Base-by-base conservation (phyloP, 441 rosid species). In the Syzygium malaccense region DNA sequence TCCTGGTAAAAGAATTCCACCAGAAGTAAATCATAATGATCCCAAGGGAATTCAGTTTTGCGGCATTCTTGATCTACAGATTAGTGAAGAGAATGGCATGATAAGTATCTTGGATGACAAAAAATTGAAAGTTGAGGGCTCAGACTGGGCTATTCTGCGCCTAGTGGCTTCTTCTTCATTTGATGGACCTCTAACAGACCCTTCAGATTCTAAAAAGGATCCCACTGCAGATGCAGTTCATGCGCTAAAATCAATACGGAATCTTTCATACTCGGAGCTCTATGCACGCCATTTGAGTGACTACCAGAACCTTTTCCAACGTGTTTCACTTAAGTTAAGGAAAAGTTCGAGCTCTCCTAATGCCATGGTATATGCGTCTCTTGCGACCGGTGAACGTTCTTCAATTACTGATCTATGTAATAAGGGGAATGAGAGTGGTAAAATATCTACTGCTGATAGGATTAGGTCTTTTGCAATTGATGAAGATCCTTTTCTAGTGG, bases 401-500 rank as follows among this genome's bases (percentile, higher is more conserved):
- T 75, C 88, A 55, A 56, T 33, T 55, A 14, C 20, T 86, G 86
- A 56, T 37, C 49, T 32, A 12, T 83, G 55, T 62, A 26, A 62
- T 33, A n/a, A 49, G 66, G 89, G 87, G 37, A 57, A 51, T 53
- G 28, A 45, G 55, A 55, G 62, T 45, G 49, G 55, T 64, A 15
- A 60, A 88, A 53, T 86, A 25, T 49, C 89, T n/a, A 90, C 91
- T 71, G 88, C 89, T 78, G 88, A 86, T 60, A 86, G 89, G 85
- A 55, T 90, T 55, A 86, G 62, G 55, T 90, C 91, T 37, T 90
- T 90, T 88, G 85, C 80, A 85, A 64, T 25, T 64, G 89, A 90
- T 86, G 91, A 90, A 90, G 91, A 90, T 64, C 89, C 91, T 86
- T 90, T 86, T 62, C 33, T 90, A 89, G 88, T 88, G 85, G 89